These are phyloP conservation scores for Aspergillus flavus DNA, from an alignment of 2,329 filamentous ascomycete species.

Conservation along the genomic window DNA sequence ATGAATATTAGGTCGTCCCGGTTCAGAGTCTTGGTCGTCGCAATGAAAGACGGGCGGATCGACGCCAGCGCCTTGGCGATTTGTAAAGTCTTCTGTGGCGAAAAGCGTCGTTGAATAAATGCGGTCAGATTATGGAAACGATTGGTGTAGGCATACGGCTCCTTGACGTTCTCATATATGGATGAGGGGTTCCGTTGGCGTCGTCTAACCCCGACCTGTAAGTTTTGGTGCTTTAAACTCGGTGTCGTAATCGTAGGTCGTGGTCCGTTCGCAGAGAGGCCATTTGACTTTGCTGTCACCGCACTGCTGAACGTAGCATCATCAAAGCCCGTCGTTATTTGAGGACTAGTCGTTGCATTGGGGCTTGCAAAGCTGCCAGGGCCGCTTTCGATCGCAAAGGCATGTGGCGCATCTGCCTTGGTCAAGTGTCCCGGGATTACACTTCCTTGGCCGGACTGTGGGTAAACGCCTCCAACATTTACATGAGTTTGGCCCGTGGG, in stretches of 20 bases:
- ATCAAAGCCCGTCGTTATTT: slow-evolving; percentile 48
- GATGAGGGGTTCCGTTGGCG: slow-evolving; percentile 72
- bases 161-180: slow-evolving; percentile 86
- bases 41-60: slow-evolving; percentile 90
- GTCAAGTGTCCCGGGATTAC: slow-evolving; percentile 45
- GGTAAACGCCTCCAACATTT: slow-evolving; percentile 40
- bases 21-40: slow-evolving; percentile 86
- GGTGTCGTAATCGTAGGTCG: slow-evolving; percentile 47
- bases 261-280: slow-evolving; percentile 34
- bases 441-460: slow-evolving; percentile 33
- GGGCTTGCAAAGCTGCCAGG: slow-evolving; percentile 60
- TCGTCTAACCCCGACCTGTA: slow-evolving; percentile 48
- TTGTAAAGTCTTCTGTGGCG: slow-evolving; percentile 72
- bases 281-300: slow-evolving; percentile 30
- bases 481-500: slow-evolving; percentile 35
- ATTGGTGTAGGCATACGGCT: slow-evolving; percentile 87
- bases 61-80: slow-evolving; percentile 87
- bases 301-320: slow-evolving; percentile 36
- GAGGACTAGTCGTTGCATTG: slow-evolving; percentile 59
- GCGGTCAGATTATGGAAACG: slow-evolving; percentile 88
- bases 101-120: slow-evolving; percentile 76
- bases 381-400: slow-evolving; percentile 64
- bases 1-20: slow-evolving; percentile 91
- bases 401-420: slow-evolving; percentile 53
- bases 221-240: slow-evolving; percentile 44